Conservation (phyloP, 2,329 filamentous ascomycete species). For the Scedosporium minutisporum region DNA sequence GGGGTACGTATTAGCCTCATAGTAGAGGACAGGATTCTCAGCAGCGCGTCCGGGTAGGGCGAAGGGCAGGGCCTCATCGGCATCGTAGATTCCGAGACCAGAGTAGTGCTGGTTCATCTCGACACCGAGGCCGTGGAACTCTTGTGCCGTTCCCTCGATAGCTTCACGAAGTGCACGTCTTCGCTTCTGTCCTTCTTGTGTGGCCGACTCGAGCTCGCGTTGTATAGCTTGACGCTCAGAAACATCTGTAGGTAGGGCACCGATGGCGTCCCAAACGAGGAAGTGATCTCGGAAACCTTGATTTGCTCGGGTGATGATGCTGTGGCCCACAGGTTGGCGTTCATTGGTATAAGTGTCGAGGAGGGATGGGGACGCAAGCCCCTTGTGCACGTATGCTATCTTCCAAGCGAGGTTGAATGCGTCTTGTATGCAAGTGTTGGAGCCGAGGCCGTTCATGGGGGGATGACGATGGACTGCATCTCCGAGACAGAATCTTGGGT, state of each 20-base stretch:
- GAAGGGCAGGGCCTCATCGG: constrained; percentile 25
- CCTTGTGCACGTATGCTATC: constrained; percentile 31
- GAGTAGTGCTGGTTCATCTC: constrained; percentile 51
- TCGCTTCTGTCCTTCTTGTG: constrained; percentile 25
- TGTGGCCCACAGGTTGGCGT: constrained; percentile 37
- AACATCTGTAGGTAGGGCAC: constrained; percentile 26
- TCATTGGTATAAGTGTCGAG: constrained; percentile 34
- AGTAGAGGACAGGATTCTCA: constrained; percentile 30
- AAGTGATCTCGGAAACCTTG: constrained; percentile 43
- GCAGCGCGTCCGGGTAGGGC: constrained; percentile 12
- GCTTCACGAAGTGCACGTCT: constrained; percentile 29
- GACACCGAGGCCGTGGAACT: constrained; percentile 46
- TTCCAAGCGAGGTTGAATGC: constrained; percentile 49
- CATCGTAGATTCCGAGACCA: constrained; percentile 31
- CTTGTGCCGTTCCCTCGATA: constrained; percentile 32
- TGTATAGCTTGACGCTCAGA: constrained; percentile 27
- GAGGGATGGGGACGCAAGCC: constrained; percentile 22
- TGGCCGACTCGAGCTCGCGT: constrained; percentile 29
- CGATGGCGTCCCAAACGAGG: constrained; percentile 34
- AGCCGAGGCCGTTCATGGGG: constrained; percentile 45
- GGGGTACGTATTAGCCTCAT: constrained; percentile 43
- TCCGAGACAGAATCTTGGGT: constrained; percentile 39
- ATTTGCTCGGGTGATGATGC: constrained; percentile 45
- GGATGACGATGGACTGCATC: constrained; percentile 51
- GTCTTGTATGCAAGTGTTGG: constrained; percentile 50